A percentile compares a stretch with the other conserved stretches of the same genome.
These are phyloP conservation scores for Metschnikowia similis DNA, from an alignment of 805 yeast genomes.

Conservation along the genomic window DNA sequence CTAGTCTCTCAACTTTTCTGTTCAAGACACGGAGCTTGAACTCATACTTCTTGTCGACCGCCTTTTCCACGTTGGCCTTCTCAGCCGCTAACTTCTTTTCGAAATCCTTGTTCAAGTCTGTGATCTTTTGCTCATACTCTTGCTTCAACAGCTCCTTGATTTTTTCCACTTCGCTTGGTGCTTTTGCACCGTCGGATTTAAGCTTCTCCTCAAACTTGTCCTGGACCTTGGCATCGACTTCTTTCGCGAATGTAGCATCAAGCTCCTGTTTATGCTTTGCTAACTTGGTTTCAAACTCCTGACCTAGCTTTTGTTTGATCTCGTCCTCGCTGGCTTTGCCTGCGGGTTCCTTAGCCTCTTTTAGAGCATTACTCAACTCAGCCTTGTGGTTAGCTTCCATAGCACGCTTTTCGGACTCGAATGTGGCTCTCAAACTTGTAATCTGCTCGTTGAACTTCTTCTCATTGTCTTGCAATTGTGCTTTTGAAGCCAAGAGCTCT, in stretches of 20 bases:
- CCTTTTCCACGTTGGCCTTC: conserved; percentile 42
- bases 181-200: neutral
- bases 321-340: conserved; percentile 4
- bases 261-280: conserved; percentile 17
- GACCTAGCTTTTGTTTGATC: conserved; percentile 23
- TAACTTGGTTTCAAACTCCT: conserved; percentile 20
- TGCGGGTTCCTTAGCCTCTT: neutral
- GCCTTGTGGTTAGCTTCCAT: conserved; percentile 15
- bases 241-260: conserved; percentile 35
- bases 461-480: conserved; percentile 6
- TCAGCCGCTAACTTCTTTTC: conserved; percentile 15
- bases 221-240: conserved; percentile 14
- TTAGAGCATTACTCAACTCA: conserved; percentile 19
- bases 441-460: conserved; percentile 11
- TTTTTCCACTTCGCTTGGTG: neutral
- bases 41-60: conserved; percentile 54
- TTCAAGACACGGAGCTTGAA: conserved; percentile 54
- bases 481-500: conserved; percentile 5
- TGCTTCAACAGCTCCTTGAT: conserved; percentile 15
- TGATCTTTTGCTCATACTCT: conserved; percentile 19
- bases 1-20: conserved; percentile 50
- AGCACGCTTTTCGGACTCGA: conserved; percentile 26
- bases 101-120: conserved; percentile 20
- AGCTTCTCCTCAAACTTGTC: conserved; percentile 18
- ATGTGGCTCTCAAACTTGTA: conserved; percentile 23